These are phyloP conservation scores for Yarrowia deformans DNA, from an alignment of 805 yeast species.

Conservation along the genomic window DNA sequence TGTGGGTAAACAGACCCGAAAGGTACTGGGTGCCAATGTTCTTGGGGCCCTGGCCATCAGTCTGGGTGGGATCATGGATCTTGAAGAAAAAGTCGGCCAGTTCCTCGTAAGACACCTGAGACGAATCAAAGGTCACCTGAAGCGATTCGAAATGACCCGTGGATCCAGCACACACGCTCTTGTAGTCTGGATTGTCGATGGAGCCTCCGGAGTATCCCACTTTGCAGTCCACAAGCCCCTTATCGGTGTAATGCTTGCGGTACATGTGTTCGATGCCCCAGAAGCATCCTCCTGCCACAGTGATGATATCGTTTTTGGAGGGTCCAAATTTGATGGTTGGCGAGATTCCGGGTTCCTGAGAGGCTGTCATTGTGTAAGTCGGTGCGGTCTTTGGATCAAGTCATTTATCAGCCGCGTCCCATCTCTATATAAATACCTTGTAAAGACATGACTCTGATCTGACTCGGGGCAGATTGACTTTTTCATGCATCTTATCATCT, in stretches of 20 bases:
- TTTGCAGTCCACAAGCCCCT: slow-evolving; percentile 70
- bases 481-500: slow-evolving; percentile 14
- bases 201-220: slow-evolving; percentile 90
- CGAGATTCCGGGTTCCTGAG: slow-evolving; percentile 12
- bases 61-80: slow-evolving; percentile 90
- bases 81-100: slow-evolving; percentile 80
- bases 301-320: slow-evolving; percentile 6
- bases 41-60: slow-evolving; percentile 83
- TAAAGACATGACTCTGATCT: background rate
- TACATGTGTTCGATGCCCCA: slow-evolving; percentile 77
- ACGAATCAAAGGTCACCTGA: slow-evolving; percentile 80
- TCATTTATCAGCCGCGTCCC: background rate
- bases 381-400: background rate
- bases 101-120: slow-evolving; percentile 60
- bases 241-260: slow-evolving; percentile 66
- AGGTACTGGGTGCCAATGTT: slow-evolving; percentile 80
- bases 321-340: slow-evolving; percentile 23
- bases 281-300: slow-evolving; percentile 62
- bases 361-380: slow-evolving; percentile 1
- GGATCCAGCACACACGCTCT: slow-evolving; percentile 72
- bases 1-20: slow-evolving; percentile 72
- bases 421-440: background rate
- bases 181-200: slow-evolving; percentile 62
- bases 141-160: slow-evolving; percentile 81
- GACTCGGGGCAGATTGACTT: slow-evolving; percentile 29